Conservation (phyloP, 2,329 filamentous ascomycete species). For the Ceratocystis papillata region DNA sequence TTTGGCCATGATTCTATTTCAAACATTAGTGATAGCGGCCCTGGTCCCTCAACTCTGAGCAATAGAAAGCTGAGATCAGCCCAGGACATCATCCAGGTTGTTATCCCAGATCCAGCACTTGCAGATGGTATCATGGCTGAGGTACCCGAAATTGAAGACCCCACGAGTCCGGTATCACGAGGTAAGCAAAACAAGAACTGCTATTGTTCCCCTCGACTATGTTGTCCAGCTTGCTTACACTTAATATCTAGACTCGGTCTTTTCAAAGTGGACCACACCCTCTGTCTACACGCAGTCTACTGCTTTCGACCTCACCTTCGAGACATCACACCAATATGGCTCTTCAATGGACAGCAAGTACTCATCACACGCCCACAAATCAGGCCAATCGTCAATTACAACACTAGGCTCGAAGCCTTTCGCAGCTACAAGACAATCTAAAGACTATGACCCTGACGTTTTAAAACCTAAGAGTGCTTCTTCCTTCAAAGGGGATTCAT, state of each 20-base stretch:
- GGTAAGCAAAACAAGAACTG: neutral
- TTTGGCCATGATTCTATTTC: constrained; percentile 16
- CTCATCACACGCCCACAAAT: constrained; percentile 33
- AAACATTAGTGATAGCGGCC: constrained; percentile 14
- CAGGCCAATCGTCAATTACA: constrained; percentile 37
- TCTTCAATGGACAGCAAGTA: constrained; percentile 28
- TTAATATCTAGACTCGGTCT: constrained; percentile 17
- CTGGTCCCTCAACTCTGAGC: constrained; percentile 15
- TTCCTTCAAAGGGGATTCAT: neutral
- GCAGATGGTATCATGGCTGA: constrained; percentile 8
- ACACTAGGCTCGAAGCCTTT: constrained; percentile 35
- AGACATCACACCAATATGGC: constrained; percentile 4
- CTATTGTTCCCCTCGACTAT: neutral
- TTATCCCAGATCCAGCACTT: neutral
- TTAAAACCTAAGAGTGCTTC: constrained; percentile 10
- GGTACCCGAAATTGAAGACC: constrained; percentile 13
- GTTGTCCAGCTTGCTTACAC: constrained; percentile 7
- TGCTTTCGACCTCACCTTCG: constrained; percentile 14
- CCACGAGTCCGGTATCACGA: constrained; percentile 16
- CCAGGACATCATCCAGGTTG: neutral
- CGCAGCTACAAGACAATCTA: constrained; percentile 29
- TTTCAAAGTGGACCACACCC: constrained; percentile 19
- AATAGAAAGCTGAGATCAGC: constrained; percentile 7
- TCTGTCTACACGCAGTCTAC: constrained; percentile 21
- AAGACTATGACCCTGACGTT: neutral